Percentiles rank a stretch among this genome's conserved stretches.
Evolutionary conservation across 2,329 filamentous ascomycete genomes (phyloP).

Genomic region (Kalaharituber pfeilii): DNA sequence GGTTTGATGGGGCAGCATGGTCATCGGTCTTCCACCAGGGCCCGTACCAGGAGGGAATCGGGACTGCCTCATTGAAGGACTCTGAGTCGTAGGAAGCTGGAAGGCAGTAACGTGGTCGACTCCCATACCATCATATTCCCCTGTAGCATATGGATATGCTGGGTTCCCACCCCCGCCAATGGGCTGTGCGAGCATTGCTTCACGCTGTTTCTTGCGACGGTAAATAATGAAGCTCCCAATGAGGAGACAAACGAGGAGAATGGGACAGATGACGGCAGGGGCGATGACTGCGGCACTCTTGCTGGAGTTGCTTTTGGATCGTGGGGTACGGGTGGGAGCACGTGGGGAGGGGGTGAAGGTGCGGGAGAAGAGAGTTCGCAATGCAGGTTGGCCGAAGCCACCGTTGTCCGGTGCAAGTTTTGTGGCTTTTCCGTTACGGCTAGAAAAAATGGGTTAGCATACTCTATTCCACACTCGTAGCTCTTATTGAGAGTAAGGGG

Average conservation of each 20-base stretch:
- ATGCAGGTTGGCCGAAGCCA: conserved; percentile 36
- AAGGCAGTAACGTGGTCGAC: conserved; percentile 7
- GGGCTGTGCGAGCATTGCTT: not conserved
- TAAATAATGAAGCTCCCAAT: not conserved
- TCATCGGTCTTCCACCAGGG: no score
- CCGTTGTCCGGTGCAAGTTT: conserved; percentile 31
- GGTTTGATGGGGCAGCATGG: no score
- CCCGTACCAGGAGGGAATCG: not conserved
- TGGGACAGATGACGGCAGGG: not conserved
- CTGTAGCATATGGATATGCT: not conserved
- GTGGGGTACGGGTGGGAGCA: conserved; percentile 34
- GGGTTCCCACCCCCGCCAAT: not conserved
- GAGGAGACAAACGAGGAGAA: not conserved
- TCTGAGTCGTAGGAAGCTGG: conserved; percentile 10
- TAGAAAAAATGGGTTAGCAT: conserved; percentile 14
- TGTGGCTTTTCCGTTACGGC: conserved; percentile 37
- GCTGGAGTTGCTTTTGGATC: not conserved
- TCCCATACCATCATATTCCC: not conserved
- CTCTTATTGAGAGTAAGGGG: no score
- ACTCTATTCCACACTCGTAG: conserved; percentile 35
- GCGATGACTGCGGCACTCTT: not conserved
- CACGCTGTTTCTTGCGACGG: not conserved
- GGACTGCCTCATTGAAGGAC: not conserved
- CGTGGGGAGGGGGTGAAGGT: conserved; percentile 32
- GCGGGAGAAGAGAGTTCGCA: conserved; percentile 38